Percentiles rank a stretch among this genome's conserved stretches.
Conservation (phyloP, 495 filamentous ascomycete species). For the Penicillium longicatenatum region DNA sequence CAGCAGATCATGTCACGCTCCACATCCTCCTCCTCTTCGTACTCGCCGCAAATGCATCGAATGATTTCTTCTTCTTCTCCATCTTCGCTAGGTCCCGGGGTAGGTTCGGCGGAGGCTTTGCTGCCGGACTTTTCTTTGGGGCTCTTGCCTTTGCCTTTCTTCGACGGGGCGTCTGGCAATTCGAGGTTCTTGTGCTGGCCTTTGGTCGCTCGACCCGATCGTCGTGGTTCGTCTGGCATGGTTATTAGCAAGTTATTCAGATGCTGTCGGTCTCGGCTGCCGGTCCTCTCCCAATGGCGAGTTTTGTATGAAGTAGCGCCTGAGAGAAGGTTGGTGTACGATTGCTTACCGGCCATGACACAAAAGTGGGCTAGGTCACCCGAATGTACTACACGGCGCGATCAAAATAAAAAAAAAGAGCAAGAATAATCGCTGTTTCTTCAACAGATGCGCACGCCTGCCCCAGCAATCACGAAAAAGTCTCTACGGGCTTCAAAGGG, state of each 20-base stretch:
- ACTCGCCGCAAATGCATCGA: conserved; percentile 89
- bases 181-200: conserved; percentile 90
- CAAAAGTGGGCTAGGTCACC: conserved; percentile 6
- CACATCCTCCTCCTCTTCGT: conserved; percentile 78
- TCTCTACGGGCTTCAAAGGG: conserved; percentile 48
- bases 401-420: conserved; percentile 24
- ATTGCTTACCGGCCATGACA: conserved; percentile 53
- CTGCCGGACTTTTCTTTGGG: conserved; percentile 50
- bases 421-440: conserved; percentile 8
- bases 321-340: conserved; percentile 27
- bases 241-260: conserved; percentile 35
- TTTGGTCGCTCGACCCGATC: conserved; percentile 93
- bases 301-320: conserved; percentile 10
- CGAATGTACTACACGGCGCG: conserved; percentile 37
- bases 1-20: conserved; percentile 87
- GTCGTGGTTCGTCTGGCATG: conserved; percentile 76
- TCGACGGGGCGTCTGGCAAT: conserved; percentile 58
- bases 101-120: conserved; percentile 50
- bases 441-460: conserved; percentile 22
- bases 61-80: conserved; percentile 75
- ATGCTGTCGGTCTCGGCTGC: neutral
- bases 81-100: conserved; percentile 59
- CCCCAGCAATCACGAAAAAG: conserved; percentile 30
- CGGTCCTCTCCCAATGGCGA: conserved; percentile 9
- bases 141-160: conserved; percentile 64